Base-by-base conservation (phyloP, 768 basidiomycete genomes). In the Cubamyces lactineus region DNA sequence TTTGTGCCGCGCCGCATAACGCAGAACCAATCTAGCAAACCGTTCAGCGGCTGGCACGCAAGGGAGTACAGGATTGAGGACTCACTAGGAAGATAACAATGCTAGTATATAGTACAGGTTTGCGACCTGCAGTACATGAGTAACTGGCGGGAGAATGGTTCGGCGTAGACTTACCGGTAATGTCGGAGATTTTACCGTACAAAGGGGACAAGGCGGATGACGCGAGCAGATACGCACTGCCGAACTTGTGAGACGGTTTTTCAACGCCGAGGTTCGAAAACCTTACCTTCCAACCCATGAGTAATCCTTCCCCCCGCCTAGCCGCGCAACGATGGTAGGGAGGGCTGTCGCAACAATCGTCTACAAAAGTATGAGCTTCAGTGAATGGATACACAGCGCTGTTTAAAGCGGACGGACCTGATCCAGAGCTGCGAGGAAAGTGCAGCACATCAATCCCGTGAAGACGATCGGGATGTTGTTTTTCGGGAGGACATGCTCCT, bases 1-100 rank as follows among this genome's bases (percentile, higher is more conserved):
- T 85, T 71, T 94, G 88, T 0, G 92, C 91, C 0, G 90, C 88
- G 15, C 92, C 92, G 66, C 90, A 93, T 56, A 94, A 75, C 1
- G 90, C 91, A 6, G 89, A 91, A 21, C 89, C 91, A 64, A 92
- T 74, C 89, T 90, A 66, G 3, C 12, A 2, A 49, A 6, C 19
- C 23, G 16, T 21, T 47, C 8, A 53, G 56, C 57, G 21, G 41
- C 26, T 21, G 28, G 5, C n/a, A 17, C 16, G 16, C 16, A 24
- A 42, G 16, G 17, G n/a, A 4, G 16, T 17, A 19, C 3, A 57
- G 8, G 5, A 7, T 21, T 34, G 24, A 17, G 39, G 5, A 49
- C 81, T 30, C 69, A 91, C 86, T 75, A 94, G 72, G 73, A 94
- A 95, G 4, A 86, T 72, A 21, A 78, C 11, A 41, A 95, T 90